Evolutionary conservation across 306 rosid genomes (phyloP).

Genomic region (Cotoneaster glaucophyllus): DNA sequence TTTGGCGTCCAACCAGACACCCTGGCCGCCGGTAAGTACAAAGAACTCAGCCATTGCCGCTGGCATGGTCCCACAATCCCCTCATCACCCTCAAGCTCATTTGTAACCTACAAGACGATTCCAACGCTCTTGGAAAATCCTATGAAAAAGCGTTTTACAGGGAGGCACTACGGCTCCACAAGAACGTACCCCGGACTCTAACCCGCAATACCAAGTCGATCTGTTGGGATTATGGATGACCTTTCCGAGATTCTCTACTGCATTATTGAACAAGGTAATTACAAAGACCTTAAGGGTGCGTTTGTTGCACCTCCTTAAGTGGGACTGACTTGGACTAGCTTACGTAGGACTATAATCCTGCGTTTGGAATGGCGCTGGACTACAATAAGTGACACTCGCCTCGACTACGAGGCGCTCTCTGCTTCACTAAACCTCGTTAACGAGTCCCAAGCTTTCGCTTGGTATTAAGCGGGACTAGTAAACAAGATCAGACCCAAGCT

Average conservation of each 20-base stretch:
- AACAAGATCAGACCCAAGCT: no score
- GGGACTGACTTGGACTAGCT: no score
- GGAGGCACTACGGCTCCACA: conserved; percentile 37
- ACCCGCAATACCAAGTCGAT: conserved; percentile 13
- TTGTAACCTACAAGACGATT: neutral
- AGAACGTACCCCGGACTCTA: conserved; percentile 45
- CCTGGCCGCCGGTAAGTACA: neutral
- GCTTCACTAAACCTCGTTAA: no score
- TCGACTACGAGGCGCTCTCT: no score
- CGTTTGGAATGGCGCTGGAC: no score
- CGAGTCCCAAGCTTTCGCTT: no score
- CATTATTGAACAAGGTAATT: neutral
- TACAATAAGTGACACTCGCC: no score
- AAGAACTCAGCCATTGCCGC: neutral
- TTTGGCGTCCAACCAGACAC: neutral
- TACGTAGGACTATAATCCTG: no score
- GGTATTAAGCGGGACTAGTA: no score
- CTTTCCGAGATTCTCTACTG: neutral
- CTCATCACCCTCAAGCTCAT: neutral
- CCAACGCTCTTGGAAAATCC: neutral
- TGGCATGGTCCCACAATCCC: neutral
- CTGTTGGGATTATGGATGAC: neutral
- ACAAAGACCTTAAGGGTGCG: neutral
- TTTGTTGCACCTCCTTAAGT: no score
- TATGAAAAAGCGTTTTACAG: neutral